Evolutionary conservation across 176 grass and related monocot genomes (phyloP).

Genomic region (sorghum (Sorghum bicolor)): Sorghum_bicolor_NCBIv3 NC_012871.2:60868501-60869000

Average conservation of each 20-base stretch:
- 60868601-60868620: no score
- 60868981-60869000: not conserved
- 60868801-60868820: not conserved
- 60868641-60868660: not conserved
- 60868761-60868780: not conserved
- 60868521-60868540: no score
- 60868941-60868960: no score
- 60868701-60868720: no score
- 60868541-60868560: no score
- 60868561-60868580: no score
- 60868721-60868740: not conserved
- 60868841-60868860: conserved; percentile 1
- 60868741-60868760: not conserved
- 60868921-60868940: not conserved
- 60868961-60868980: no score
- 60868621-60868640: no score
- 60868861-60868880: not conserved
- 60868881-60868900: not conserved
- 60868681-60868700: not conserved
- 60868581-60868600: no score
- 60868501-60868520: no score
- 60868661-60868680: not conserved
- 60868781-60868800: not conserved
- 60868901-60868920: not conserved
- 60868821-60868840: not conserved